These are phyloP conservation scores for Wickerhamomyces ciferrii DNA, from an alignment of 805 yeast genomes.

Conservation along the genomic window DNA sequence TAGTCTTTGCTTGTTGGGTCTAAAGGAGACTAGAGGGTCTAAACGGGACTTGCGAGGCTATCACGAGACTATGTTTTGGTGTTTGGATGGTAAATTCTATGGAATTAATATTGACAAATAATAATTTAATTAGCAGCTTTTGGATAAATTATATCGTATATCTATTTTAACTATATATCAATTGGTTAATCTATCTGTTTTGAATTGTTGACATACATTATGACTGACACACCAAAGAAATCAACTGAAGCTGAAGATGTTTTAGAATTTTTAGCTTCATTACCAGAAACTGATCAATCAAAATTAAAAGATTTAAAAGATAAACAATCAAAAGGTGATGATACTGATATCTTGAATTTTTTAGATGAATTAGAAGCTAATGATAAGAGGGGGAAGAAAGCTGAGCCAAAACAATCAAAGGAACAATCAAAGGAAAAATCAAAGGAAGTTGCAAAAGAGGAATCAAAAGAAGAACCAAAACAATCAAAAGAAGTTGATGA, in stretches of 20 bases:
- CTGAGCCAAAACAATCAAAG: slow-evolving; percentile 1
- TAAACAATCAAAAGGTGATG: slow-evolving; percentile 35
- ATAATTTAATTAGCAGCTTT: too few relatives aligned
- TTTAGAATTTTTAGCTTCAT: slow-evolving; percentile 71
- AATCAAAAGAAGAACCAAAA: slow-evolving; percentile 15
- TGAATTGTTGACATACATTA: slow-evolving; percentile 2
- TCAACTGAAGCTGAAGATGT: slow-evolving; percentile 66
- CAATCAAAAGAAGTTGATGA: slow-evolving; percentile 12
- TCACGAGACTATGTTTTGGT: too few relatives aligned
- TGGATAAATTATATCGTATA: too few relatives aligned
- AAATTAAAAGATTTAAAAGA: slow-evolving; percentile 27
- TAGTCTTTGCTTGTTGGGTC: too few relatives aligned
- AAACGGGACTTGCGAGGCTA: too few relatives aligned
- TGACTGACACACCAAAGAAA: slow-evolving; percentile 23
- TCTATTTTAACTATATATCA: too few relatives aligned
- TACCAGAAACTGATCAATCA: slow-evolving; percentile 47
- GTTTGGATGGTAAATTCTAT: too few relatives aligned
- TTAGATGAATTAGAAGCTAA: slow-evolving; percentile 59
- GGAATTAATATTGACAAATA: too few relatives aligned
- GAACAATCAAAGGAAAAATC: slow-evolving; percentile 13
- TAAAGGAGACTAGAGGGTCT: too few relatives aligned
- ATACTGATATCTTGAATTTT: slow-evolving; percentile 35
- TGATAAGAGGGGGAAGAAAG: slow-evolving; percentile 12
- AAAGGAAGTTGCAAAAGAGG: slow-evolving; percentile 19
- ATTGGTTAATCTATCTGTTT: too few relatives aligned